Evolutionary conservation across 2,329 filamentous ascomycete genomes (phyloP), one percentile per base, ranked within the genome.

Genomic region (Diaporthe sp.): DNA sequence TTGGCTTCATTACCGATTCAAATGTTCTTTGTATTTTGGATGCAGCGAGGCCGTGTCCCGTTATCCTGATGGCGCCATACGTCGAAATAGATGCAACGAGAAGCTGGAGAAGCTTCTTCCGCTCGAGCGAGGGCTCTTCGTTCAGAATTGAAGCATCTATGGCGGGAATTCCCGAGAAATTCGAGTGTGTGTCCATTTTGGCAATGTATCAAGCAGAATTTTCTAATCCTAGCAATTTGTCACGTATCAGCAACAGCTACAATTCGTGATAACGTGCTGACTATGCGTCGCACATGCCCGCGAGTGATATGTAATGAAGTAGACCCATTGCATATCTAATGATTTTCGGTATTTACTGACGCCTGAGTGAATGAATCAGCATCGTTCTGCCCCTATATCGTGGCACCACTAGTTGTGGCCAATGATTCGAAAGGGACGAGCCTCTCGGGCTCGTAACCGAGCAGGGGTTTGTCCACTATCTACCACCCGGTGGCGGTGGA

Each of bases 181-280:
- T 61, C 19, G 58, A 61, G n/a, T 45, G 30, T 28, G 58, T 61
- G 30, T 61, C 58, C 58, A 61, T 61, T 38, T 15, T 61, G 9
- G 33, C 33, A 58, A 8, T 22, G 8, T 13, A 40, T 58, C 19
- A 12, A 40, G 58, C 58, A 28, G 25, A 45, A 2, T 45, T 45
- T 42, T 30, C 58, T 28, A 15, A 45, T 10, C 6, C 22, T 30
- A 2, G 2, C 25, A 28, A 22, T 30, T 19, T 12, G 22, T 42
- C n/a, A 15, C 10, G n/a, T 61, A 38, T 45, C 38, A 61, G 30
- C 10, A 28, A 42, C 10, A 38, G 12, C n/a, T 61, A 25, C 58
- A 45, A 61, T 42, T 42, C 40, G n/a, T 15, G 15, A 61, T 45
- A 42, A 13, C 9, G 38, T 42, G 38, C 55, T n/a, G n/a, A n/a